Base-by-base conservation (phyloP, 1,284 basidiomycete species). In the Ustilago cynodontis region DNA sequence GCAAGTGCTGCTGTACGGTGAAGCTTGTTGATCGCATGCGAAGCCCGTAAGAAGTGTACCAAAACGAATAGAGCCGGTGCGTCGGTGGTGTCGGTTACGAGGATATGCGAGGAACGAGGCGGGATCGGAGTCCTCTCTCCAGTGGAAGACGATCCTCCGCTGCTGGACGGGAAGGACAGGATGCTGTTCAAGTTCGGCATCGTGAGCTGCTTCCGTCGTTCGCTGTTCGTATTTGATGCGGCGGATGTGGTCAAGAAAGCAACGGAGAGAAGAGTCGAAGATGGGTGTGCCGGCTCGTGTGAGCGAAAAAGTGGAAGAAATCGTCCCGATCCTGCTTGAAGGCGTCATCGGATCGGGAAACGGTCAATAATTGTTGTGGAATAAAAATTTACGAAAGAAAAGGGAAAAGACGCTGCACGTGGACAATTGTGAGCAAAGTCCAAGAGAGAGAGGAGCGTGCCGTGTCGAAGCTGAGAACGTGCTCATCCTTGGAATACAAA, bases 41-140 rank as follows among this genome's bases (percentile, higher is more conserved):
- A 50, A 11, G 76, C 72, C 35, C 71, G 56, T 11, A 74, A 59
- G 39, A 80, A 78, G 53, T 78, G 70, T 16, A 59, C 57, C 14
- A 78, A 61, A 2, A 80, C 71, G 26, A 80, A 78, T 14, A 71
- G 37, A 18, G 72, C 78, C 3, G 78, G 76, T 11, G 74, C 65
- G 49, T 78, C 75, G 64, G 70, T 65, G 3, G 78, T 80, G 53
- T 80, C 78, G 1, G 78, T 78, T 28, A 80, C 72, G 52, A 78
- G 58, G 37, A 78, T 61, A 22, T 76, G 70, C 4, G 78, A 70
- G 24, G 77, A 76, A 20, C 47, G 24, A n/a, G 77, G 77, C 33
- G 77, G 73, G 45, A 79, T 70, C 2, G 70, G 64, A 0, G 73
- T 73, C 26, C 70, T 41, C 16, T 65, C 31, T 11, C 63, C 41